phyloP scores from a whole-genome alignment of 495 filamentous ascomycete species.

The Aspergillus coremiiformis region DNA sequence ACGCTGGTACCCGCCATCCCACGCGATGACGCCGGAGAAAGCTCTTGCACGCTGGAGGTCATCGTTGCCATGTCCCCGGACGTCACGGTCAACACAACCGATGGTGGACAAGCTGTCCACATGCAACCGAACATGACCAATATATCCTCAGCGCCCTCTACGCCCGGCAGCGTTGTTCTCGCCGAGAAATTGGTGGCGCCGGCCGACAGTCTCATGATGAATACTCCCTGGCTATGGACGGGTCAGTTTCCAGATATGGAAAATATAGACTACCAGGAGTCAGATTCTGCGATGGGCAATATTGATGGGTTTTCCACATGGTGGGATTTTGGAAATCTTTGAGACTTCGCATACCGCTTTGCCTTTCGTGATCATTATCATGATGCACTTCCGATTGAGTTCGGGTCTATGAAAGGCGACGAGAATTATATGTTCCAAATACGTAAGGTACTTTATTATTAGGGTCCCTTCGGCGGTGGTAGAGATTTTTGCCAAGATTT shows the following conservation, averaged over 20 bases:
- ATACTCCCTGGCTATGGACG: slow-evolving; percentile 43
- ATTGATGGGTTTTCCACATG: slow-evolving; percentile 34
- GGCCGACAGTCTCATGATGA: slow-evolving; percentile 38
- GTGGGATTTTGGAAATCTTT: slow-evolving; percentile 42
- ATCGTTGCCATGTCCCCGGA: slow-evolving; percentile 41
- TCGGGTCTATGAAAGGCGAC: not conserved
- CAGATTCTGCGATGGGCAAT: slow-evolving; percentile 27
- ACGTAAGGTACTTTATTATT: no score
- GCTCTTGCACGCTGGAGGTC: slow-evolving; percentile 33
- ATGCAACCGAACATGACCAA: slow-evolving; percentile 25
- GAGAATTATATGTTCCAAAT: not conserved
- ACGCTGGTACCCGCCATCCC: slow-evolving; percentile 23
- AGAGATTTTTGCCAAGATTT: no score
- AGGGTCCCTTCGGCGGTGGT: no score
- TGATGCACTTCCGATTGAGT: not conserved
- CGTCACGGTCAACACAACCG: slow-evolving; percentile 37
- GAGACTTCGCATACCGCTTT: no score
- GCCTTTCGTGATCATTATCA: not conserved
- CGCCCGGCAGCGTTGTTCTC: slow-evolving; percentile 16
- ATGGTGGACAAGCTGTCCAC: slow-evolving; percentile 37
- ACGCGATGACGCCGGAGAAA: slow-evolving; percentile 20
- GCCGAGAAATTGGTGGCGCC: slow-evolving; percentile 32
- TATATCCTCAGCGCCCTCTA: slow-evolving; percentile 14
- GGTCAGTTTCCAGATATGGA: slow-evolving; percentile 39
- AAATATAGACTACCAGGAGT: slow-evolving; percentile 29